Conservation (phyloP, 129 eudicot genomes). For the Logfia minima region DNA sequence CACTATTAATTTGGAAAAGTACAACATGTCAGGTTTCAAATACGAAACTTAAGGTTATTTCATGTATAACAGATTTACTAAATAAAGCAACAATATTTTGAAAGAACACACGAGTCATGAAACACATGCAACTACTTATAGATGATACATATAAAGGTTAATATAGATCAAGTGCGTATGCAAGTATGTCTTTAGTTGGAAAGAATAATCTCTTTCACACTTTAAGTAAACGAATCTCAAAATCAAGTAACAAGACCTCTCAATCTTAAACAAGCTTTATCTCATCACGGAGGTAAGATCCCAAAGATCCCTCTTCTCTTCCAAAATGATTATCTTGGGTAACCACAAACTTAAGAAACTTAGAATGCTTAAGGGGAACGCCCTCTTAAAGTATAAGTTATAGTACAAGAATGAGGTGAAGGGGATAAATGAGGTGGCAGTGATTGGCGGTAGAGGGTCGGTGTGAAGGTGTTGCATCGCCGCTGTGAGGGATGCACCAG, state of each 20-base stretch:
- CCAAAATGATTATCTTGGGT: neutral
- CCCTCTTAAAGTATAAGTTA: slow-evolving; percentile 4
- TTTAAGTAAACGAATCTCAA: neutral
- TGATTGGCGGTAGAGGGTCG: neutral
- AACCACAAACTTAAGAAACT: slow-evolving; percentile 2
- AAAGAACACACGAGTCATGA: neutral
- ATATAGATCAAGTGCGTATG: slow-evolving; percentile 1
- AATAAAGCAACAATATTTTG: neutral
- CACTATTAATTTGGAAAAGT: slow-evolving; percentile 7
- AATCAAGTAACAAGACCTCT: neutral
- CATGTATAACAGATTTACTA: neutral
- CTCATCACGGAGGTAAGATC: slow-evolving; percentile 4
- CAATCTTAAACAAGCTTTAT: slow-evolving; percentile 3
- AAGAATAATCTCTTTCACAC: neutral
- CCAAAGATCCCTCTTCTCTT: neutral
- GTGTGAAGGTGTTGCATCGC: neutral
- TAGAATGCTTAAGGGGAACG: neutral
- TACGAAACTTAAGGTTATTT: neutral
- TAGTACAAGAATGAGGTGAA: neutral
- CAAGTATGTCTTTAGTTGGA: slow-evolving; percentile 13
- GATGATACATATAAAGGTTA: slow-evolving; percentile 5
- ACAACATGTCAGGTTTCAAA: slow-evolving; percentile 20
- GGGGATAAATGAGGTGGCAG: neutral
- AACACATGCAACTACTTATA: neutral
- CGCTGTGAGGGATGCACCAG: neutral